Conservation (phyloP, 1,284 basidiomycete species). For the Ganoderma boninense region DNA sequence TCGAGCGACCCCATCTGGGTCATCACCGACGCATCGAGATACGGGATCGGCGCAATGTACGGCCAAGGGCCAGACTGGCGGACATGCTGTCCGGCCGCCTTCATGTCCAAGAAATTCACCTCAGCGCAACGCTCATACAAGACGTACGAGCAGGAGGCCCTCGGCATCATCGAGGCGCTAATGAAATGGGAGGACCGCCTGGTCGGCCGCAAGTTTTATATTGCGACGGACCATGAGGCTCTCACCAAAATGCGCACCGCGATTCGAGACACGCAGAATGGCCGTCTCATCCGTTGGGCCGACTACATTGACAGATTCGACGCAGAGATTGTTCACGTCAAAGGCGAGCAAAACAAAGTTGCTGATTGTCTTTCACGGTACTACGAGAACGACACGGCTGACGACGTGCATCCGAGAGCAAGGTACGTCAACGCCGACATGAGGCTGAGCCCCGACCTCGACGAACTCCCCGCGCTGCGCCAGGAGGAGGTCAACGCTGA, state of each 20-base stretch:
- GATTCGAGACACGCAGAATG: constrained; percentile 30
- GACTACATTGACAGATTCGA: constrained; percentile 47
- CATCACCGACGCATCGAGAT: constrained; percentile 49
- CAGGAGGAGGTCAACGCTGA: constrained; percentile 15
- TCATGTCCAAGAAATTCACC: too few species aligned
- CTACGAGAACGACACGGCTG: constrained; percentile 39
- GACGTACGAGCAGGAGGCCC: constrained; percentile 46
- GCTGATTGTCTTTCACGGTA: constrained; percentile 46
- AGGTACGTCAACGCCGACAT: constrained; percentile 42
- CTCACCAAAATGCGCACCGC: constrained; percentile 45
- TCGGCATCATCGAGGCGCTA: constrained; percentile 48
- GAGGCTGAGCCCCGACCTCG: constrained; percentile 36
- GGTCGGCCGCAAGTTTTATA: constrained; percentile 36
- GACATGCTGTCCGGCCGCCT: too few species aligned
- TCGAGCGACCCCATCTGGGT: constrained; percentile 49
- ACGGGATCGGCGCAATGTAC: constrained; percentile 50
- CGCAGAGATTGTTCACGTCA: constrained; percentile 42
- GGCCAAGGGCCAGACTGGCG: constrained; percentile 47
- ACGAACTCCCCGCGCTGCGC: constrained; percentile 30
- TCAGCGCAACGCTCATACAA: constrained; percentile 47
- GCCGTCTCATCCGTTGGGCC: constrained; percentile 43
- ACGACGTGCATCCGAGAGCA: constrained; percentile 32
- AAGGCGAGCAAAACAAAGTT: constrained; percentile 44
- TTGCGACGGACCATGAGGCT: constrained; percentile 50
- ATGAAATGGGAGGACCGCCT: constrained; percentile 49